Evolutionary conservation across 495 filamentous ascomycete species (phyloP).

Genomic region (Corynascus novoguineensis): DNA sequence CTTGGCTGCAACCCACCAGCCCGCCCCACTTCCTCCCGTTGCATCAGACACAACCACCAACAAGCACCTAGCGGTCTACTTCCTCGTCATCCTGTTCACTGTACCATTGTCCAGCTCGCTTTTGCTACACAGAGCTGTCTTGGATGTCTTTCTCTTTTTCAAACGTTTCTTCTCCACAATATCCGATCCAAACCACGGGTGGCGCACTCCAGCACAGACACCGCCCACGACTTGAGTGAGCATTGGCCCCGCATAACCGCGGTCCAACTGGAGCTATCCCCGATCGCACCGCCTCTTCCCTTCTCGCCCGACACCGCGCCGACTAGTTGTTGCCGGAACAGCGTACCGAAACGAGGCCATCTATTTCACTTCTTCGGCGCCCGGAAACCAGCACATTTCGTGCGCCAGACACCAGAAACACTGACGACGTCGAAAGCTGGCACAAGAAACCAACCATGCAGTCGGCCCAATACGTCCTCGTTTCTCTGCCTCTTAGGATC

Average conservation of each 20-base stretch:
- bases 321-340: background rate
- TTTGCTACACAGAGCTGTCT: background rate
- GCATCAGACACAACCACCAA: background rate
- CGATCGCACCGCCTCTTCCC: background rate
- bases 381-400: background rate
- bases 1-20: background rate
- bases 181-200: background rate
- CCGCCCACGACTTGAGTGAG: background rate
- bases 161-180: background rate
- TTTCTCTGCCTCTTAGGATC: constrained; percentile 45
- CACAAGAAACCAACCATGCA: constrained; percentile 26
- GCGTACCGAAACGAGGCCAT: background rate
- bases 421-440: background rate
- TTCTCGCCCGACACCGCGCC: background rate
- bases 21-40: background rate
- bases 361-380: background rate
- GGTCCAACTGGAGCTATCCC: background rate
- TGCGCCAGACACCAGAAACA: background rate
- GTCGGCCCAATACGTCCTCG: constrained; percentile 39
- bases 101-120: background rate
- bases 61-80: background rate
- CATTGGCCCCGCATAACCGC: background rate
- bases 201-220: background rate
- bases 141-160: background rate
- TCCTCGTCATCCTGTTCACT: background rate